A percentile compares a stretch with the other conserved stretches of the same genome.
Evolutionary conservation across 805 yeast genomes (phyloP).

Genomic region (Ogataea minuta): DNA sequence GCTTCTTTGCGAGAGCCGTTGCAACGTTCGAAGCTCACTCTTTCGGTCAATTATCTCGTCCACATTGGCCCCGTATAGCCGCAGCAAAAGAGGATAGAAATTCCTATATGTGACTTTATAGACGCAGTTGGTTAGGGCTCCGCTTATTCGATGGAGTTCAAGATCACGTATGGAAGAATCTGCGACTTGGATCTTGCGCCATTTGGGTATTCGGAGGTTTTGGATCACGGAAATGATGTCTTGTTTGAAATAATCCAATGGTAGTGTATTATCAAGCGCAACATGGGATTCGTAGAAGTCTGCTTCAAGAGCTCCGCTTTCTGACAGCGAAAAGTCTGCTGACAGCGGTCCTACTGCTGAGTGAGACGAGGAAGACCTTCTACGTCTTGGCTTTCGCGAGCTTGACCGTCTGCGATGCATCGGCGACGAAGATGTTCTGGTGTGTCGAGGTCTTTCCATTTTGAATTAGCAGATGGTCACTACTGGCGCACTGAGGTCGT

Average conservation of each 20-base stretch:
- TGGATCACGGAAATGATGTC: conserved; percentile 69
- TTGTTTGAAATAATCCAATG: conserved; percentile 79
- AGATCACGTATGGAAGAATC: conserved; percentile 42
- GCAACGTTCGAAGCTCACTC: conserved; percentile 67
- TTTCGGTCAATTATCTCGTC: conserved; percentile 85
- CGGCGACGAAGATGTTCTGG: too few species aligned
- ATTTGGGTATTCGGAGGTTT: conserved; percentile 66
- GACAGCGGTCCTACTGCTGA: conserved; percentile 19
- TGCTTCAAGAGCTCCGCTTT: conserved; percentile 1
- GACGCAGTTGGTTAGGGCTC: conserved; percentile 91
- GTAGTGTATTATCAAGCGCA: conserved; percentile 70
- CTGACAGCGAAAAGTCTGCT: conserved; percentile 12
- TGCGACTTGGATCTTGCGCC: conserved; percentile 57
- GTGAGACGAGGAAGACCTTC: conserved; percentile 28
- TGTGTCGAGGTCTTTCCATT: conserved; percentile 25
- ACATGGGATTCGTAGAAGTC: conserved; percentile 42
- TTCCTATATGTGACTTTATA: conserved; percentile 54
- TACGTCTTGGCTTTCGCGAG: conserved; percentile 22
- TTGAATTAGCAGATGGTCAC: too few species aligned
- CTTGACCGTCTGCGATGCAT: conserved; percentile 22
- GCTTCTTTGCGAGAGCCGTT: conserved; percentile 67
- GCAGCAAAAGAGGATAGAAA: conserved; percentile 61
- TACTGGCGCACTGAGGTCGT: too few species aligned
- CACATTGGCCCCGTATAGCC: conserved; percentile 88
- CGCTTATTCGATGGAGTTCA: conserved; percentile 67